A percentile compares a stretch with the other conserved stretches of the same genome.
These are phyloP conservation scores for Collybiopsis luxurians DNA, from an alignment of 768 basidiomycete species.

Conservation along the genomic window DNA sequence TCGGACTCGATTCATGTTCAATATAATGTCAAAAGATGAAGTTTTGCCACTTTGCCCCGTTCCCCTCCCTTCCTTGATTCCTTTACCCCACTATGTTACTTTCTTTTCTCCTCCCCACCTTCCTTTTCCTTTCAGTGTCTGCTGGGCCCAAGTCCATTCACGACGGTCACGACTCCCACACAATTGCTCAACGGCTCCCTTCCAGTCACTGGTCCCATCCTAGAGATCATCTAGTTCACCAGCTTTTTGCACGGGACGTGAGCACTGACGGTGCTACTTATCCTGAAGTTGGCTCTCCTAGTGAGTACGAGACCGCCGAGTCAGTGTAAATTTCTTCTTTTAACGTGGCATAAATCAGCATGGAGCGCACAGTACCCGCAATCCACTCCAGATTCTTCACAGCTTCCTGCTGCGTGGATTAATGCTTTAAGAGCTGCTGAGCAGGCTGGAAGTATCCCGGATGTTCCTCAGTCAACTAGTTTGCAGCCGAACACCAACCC, in stretches of 20 bases:
- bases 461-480: constrained; percentile 50
- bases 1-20: no score
- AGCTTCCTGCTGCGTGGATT: constrained; percentile 68
- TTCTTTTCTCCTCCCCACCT: constrained; percentile 12
- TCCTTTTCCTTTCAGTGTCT: constrained; percentile 22
- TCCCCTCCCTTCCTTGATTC: not conserved
- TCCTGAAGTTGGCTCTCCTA: constrained; percentile 55
- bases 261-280: constrained; percentile 47
- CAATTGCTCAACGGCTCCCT: constrained; percentile 28
- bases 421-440: constrained; percentile 69
- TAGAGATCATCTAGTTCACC: constrained; percentile 55
- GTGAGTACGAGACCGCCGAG: constrained; percentile 33
- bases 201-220: constrained; percentile 58
- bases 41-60: no score
- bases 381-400: constrained; percentile 40
- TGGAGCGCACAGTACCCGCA: constrained; percentile 66
- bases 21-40: no score
- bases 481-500: constrained; percentile 32
- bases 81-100: constrained; percentile 6
- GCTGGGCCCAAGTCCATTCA: constrained; percentile 20
- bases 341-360: constrained; percentile 29
- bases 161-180: constrained; percentile 20
- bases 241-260: constrained; percentile 56
- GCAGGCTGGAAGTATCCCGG: constrained; percentile 68
- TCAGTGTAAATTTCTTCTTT: not conserved